Evolutionary conservation across 257 asterid genomes (phyloP).

Genomic region (Nicotiana tabacum): DNA sequence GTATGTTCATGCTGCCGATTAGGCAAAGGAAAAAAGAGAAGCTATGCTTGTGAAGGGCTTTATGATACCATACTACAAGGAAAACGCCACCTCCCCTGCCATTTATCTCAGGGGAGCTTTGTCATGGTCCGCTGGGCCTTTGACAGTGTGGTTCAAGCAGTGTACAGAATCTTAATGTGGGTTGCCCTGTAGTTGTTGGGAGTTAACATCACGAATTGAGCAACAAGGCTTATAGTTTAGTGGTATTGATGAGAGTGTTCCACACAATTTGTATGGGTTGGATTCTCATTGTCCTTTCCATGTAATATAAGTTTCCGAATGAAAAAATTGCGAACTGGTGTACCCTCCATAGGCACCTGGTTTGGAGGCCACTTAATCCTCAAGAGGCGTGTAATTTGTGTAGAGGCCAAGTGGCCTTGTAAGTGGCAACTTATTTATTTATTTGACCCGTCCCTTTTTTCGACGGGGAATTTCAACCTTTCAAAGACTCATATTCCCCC

Average conservation of each 20-base stretch:
- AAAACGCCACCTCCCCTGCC: background rate
- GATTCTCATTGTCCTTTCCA: too few relatives aligned
- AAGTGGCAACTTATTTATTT: background rate
- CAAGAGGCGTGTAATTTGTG: background rate
- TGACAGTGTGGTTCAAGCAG: too few relatives aligned
- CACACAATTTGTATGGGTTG: too few relatives aligned
- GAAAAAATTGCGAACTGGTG: background rate
- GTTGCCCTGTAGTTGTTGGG: background rate
- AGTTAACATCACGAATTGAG: background rate
- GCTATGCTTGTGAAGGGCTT: background rate
- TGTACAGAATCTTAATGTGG: background rate
- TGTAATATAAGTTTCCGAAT: too few relatives aligned
- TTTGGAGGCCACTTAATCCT: background rate
- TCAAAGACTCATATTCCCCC: too few relatives aligned
- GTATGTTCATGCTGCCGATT: background rate
- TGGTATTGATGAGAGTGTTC: too few relatives aligned
- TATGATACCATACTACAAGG: background rate
- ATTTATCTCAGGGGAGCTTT: too few relatives aligned
- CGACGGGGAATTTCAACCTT: too few relatives aligned
- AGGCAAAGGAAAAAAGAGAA: background rate
- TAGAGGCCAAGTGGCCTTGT: background rate
- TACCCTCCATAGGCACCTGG: background rate
- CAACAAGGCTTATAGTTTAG: too few relatives aligned
- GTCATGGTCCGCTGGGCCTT: too few relatives aligned
- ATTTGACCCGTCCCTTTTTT: background rate